phyloP scores from a whole-genome alignment of 768 basidiomycete genomes.

The Amanita rimosa region DNA sequence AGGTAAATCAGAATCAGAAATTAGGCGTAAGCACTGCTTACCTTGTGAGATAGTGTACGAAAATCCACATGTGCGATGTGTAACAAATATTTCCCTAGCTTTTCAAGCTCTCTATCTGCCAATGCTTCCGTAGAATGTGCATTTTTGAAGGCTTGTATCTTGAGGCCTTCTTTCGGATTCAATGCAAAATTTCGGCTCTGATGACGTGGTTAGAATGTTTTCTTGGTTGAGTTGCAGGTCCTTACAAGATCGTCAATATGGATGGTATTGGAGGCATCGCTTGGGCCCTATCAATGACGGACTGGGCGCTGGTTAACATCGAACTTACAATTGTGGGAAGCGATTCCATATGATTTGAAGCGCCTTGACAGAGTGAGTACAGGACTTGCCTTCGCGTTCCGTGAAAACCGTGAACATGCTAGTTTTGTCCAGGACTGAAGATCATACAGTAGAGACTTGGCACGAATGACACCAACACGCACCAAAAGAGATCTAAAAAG shows the following conservation, averaged over 20 bases:
- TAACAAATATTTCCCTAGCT: constrained; percentile 52
- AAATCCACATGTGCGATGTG: constrained; percentile 59
- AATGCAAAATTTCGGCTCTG: constrained; percentile 80
- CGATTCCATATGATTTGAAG: constrained; percentile 83
- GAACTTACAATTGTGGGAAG: constrained; percentile 64
- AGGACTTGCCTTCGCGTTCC: constrained; percentile 57
- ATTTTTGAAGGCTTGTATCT: constrained; percentile 73
- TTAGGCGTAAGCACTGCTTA: constrained; percentile 22
- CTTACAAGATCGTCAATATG: constrained; percentile 79
- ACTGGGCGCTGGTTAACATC: neutral
- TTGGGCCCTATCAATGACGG: constrained; percentile 14
- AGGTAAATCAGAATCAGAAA: neutral
- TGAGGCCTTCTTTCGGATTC: constrained; percentile 75
- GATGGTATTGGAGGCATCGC: constrained; percentile 63
- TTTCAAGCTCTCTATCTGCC: constrained; percentile 61
- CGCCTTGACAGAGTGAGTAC: constrained; percentile 74
- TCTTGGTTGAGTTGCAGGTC: constrained; percentile 2
- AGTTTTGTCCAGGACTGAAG: constrained; percentile 69
- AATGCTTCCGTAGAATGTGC: constrained; percentile 54
- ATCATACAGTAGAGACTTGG: neutral
- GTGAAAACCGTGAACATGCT: constrained; percentile 86
- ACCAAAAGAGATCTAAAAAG: constrained; percentile 54
- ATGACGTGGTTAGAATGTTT: constrained; percentile 2
- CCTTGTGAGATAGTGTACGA: constrained; percentile 54
- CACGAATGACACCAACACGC: constrained; percentile 4